phyloP scores from a whole-genome alignment of 192 early-diverging fungal species.

The Funneliformis geosporum region DNA sequence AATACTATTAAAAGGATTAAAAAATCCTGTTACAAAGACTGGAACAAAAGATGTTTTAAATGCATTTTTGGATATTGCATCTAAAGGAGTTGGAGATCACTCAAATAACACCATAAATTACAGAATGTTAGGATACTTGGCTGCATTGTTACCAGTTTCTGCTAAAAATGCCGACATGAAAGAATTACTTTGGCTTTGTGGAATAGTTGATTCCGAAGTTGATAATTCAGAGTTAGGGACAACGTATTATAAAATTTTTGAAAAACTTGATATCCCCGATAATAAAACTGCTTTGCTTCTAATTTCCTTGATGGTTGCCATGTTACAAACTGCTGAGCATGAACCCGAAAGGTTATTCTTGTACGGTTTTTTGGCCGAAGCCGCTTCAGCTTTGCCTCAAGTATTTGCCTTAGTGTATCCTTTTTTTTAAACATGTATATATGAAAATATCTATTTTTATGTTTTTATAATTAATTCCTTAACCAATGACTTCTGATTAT shows the following conservation, averaged over 20 bases:
- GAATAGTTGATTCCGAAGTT: constrained; percentile 50
- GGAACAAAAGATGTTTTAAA: constrained; percentile 69
- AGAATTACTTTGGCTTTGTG: constrained; percentile 57
- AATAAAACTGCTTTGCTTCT: constrained; percentile 66
- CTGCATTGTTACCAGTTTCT: constrained; percentile 79
- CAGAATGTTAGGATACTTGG: constrained; percentile 73
- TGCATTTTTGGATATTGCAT: constrained; percentile 74
- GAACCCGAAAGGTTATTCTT: constrained; percentile 74
- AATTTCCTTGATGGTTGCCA: constrained; percentile 65
- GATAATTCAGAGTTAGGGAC: constrained; percentile 46
- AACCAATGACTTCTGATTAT: background rate
- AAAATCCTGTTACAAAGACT: constrained; percentile 72
- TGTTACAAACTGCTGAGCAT: constrained; percentile 72
- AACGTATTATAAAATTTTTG: constrained; percentile 66
- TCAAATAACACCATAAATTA: constrained; percentile 40
- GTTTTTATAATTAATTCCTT: constrained; percentile 18
- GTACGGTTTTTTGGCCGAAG: constrained; percentile 77
- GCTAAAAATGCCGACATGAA: constrained; percentile 69
- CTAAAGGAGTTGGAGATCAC: constrained; percentile 46
- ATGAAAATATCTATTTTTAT: constrained; percentile 3
- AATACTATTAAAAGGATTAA: constrained; percentile 81
- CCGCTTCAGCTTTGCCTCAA: constrained; percentile 69
- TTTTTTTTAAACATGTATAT: constrained; percentile 1
- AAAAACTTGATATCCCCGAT: constrained; percentile 63
- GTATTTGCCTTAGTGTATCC: constrained; percentile 66